These are phyloP conservation scores for Sungouiozyma intestinalis DNA, from an alignment of 805 yeast genomes.

Conservation along the genomic window DNA sequence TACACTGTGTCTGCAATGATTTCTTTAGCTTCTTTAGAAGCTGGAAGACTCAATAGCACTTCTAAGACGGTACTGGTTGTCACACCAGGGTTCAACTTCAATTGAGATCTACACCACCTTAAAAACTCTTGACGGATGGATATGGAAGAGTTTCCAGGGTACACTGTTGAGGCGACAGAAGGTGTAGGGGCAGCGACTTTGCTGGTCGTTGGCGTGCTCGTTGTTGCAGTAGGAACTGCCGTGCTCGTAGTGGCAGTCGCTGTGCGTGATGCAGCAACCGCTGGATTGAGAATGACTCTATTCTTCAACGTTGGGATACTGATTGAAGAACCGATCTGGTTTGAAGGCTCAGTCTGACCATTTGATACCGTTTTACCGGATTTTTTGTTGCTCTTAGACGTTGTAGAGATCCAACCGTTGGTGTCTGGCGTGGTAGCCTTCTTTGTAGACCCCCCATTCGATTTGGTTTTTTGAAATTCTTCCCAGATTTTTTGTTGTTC, in stretches of 20 bases:
- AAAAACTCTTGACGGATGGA: slow-evolving; percentile 53
- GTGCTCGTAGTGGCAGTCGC: not conserved
- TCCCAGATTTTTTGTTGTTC: slow-evolving; percentile 30
- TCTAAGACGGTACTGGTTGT: slow-evolving; percentile 69
- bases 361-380: slow-evolving; percentile 9
- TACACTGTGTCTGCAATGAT: slow-evolving; percentile 89
- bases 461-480: slow-evolving; percentile 59
- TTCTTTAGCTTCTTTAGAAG: slow-evolving; percentile 62
- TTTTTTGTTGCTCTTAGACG: slow-evolving; percentile 21
- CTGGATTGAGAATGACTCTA: slow-evolving; percentile 5
- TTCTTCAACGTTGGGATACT: slow-evolving; percentile 21
- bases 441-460: slow-evolving; percentile 48
- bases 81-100: slow-evolving; percentile 63
- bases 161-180: slow-evolving; percentile 13
- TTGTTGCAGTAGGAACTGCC: not conserved
- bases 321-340: slow-evolving; percentile 21
- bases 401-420: slow-evolving; percentile 25
- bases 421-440: slow-evolving; percentile 14
- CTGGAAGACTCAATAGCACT: slow-evolving; percentile 71
- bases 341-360: slow-evolving; percentile 5
- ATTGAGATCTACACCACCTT: slow-evolving; percentile 59
- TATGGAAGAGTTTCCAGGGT: slow-evolving; percentile 26
- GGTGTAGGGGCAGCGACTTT: not conserved
- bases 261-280: slow-evolving; percentile 1
- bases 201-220: not conserved